Percentiles rank a stretch among this genome's conserved stretches.
Evolutionary conservation across 2,329 filamentous ascomycete species (phyloP).

Genomic region (Penicillium sp.): DNA sequence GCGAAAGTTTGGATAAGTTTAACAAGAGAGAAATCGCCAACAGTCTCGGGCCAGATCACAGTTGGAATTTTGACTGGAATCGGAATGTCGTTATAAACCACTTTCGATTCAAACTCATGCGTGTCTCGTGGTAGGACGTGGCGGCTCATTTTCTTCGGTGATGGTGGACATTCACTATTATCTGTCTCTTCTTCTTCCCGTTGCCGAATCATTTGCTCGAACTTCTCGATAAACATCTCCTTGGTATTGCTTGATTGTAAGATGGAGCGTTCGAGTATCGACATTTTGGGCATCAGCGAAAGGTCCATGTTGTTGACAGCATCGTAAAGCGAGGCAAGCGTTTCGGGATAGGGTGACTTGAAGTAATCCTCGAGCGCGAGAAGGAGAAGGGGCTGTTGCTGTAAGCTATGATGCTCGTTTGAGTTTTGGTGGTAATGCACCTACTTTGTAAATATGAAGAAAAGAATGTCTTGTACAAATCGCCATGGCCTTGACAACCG

Average conservation of each 20-base stretch:
- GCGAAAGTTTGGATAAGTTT: constrained; percentile 97
- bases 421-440: constrained; percentile 17
- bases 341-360: constrained; percentile 85
- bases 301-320: constrained; percentile 97
- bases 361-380: constrained; percentile 97
- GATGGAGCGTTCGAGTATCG: constrained; percentile 80
- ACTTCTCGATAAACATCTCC: constrained; percentile 97
- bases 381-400: constrained; percentile 74
- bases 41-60: constrained; percentile 90
- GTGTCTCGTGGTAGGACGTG: constrained; percentile 89
- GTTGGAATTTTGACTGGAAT: constrained; percentile 97
- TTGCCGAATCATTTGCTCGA: constrained; percentile 89
- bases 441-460: constrained; percentile 95
- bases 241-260: constrained; percentile 90
- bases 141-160: constrained; percentile 62
- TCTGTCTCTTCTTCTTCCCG: constrained; percentile 62
- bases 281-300: constrained; percentile 86
- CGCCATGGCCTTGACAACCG: constrained; percentile 96
- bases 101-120: constrained; percentile 94
- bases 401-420: constrained; percentile 17
- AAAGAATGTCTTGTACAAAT: constrained; percentile 98
- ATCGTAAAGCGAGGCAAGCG: constrained; percentile 83
- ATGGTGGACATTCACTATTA: constrained; percentile 41
- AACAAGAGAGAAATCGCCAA: constrained; percentile 95
- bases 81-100: constrained; percentile 94